phyloP scores from a whole-genome alignment of 2,329 filamentous ascomycete genomes.

The Sporothrix sp. region DNA sequence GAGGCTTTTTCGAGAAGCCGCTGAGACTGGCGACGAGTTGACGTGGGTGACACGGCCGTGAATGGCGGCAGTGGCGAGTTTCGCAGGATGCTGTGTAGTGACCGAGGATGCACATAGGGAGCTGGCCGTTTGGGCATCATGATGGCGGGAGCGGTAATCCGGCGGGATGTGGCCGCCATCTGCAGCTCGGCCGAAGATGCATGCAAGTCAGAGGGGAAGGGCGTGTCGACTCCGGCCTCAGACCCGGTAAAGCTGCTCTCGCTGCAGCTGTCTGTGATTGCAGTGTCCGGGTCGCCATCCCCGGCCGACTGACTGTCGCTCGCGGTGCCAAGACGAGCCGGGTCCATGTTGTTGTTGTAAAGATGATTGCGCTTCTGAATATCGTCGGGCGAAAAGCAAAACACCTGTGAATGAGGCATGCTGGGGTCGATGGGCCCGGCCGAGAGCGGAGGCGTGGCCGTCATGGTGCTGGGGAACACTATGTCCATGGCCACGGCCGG shows the following conservation, averaged over 20 bases:
- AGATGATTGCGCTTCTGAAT: constrained; percentile 5
- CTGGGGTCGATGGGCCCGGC: constrained; percentile 39
- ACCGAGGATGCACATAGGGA: constrained; percentile 50
- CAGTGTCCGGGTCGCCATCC: neutral
- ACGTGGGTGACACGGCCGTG: constrained; percentile 40
- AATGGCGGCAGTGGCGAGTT: constrained; percentile 53
- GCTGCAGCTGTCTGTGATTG: neutral
- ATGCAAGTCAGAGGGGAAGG: neutral
- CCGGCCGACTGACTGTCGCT: neutral
- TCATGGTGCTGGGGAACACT: constrained; percentile 46
- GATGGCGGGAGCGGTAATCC: constrained; percentile 28
- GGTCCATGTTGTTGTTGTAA: too few species aligned
- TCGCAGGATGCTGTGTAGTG: constrained; percentile 53
- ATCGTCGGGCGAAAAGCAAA: constrained; percentile 32
- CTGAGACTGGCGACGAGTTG: constrained; percentile 43
- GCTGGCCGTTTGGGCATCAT: constrained; percentile 23
- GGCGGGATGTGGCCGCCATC: constrained; percentile 25
- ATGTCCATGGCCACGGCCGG: constrained; percentile 37
- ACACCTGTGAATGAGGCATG: constrained; percentile 28
- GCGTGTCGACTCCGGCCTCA: neutral
- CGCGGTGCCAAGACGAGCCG: neutral
- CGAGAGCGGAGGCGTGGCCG: constrained; percentile 49
- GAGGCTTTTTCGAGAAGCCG: constrained; percentile 45
- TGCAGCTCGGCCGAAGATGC: constrained; percentile 8
- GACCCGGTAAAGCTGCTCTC: constrained; percentile 6